These are phyloP conservation scores for Septoria linicola DNA, from an alignment of 2,329 filamentous ascomycete genomes.

Conservation along the genomic window DNA sequence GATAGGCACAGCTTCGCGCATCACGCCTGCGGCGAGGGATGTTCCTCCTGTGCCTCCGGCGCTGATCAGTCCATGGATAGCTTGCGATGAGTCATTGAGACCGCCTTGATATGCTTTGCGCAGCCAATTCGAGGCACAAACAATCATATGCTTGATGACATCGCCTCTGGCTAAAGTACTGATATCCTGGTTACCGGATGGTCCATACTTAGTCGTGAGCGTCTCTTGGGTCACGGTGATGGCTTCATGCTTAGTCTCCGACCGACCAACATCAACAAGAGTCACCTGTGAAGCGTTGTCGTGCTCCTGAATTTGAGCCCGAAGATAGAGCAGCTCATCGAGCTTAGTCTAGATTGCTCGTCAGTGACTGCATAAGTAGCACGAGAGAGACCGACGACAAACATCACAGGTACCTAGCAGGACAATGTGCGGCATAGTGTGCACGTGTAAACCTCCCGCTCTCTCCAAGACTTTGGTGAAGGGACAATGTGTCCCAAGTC, in stretches of 20 bases:
- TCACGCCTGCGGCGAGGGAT: constrained; percentile 58
- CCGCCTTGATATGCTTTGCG: constrained; percentile 27
- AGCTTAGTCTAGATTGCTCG: constrained; percentile 52
- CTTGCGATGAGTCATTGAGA: constrained; percentile 20
- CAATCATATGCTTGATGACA: constrained; percentile 58
- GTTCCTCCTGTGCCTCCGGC: constrained; percentile 64
- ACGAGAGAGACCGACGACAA: neutral
- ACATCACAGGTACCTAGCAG: constrained; percentile 62
- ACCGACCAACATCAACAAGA: constrained; percentile 58
- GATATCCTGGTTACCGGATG: constrained; percentile 32
- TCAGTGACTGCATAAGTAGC: neutral
- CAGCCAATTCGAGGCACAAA: constrained; percentile 50
- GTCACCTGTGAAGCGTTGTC: constrained; percentile 41
- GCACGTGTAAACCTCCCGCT: neutral
- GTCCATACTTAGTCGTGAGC: constrained; percentile 42
- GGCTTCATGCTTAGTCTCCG: constrained; percentile 41
- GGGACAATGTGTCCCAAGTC: neutral
- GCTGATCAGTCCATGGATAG: constrained; percentile 52
- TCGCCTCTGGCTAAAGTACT: constrained; percentile 51
- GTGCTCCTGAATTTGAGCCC: constrained; percentile 45
- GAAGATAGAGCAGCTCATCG: constrained; percentile 57
- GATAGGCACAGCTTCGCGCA: constrained; percentile 61
- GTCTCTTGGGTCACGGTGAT: constrained; percentile 51
- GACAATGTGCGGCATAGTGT: constrained; percentile 44
- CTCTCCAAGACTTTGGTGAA: neutral